These are phyloP conservation scores for Tephrocybe sp. DNA, from an alignment of 768 basidiomycete genomes.

Conservation along the genomic window DNA sequence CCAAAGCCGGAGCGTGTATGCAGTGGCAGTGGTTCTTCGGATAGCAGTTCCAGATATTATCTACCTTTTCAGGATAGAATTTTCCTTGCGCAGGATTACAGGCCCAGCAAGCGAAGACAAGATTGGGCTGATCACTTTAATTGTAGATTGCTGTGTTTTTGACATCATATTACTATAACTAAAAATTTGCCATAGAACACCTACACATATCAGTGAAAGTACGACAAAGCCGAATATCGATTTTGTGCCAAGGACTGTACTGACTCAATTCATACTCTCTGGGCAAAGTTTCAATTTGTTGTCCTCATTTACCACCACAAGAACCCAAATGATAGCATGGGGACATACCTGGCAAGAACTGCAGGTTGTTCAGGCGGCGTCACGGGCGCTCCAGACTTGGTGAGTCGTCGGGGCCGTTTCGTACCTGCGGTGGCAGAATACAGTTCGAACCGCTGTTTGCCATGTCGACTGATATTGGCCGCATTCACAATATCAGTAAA, in stretches of 20 bases:
- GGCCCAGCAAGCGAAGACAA: too few relatives aligned
- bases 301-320: background rate
- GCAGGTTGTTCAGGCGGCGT: constrained; percentile 14
- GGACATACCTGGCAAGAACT: background rate
- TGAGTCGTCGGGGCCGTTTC: constrained; percentile 16
- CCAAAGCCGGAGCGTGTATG: too few relatives aligned
- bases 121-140: background rate
- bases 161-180: too few relatives aligned
- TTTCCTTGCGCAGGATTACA: too few relatives aligned
- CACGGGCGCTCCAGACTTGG: constrained; percentile 13
- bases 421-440: constrained; percentile 8
- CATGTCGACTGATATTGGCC: constrained; percentile 9
- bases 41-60: too few relatives aligned
- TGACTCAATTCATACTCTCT: background rate
- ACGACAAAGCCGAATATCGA: background rate
- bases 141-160: background rate
- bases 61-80: too few relatives aligned
- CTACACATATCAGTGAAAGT: background rate
- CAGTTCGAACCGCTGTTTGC: constrained; percentile 18
- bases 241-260: background rate
- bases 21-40: too few relatives aligned
- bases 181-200: background rate
- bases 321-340: background rate
- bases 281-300: background rate
- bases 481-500: constrained; percentile 44